These are phyloP conservation scores for Dimocarpus longan DNA, from an alignment of 345 rosid species.

Conservation along the genomic window DNA sequence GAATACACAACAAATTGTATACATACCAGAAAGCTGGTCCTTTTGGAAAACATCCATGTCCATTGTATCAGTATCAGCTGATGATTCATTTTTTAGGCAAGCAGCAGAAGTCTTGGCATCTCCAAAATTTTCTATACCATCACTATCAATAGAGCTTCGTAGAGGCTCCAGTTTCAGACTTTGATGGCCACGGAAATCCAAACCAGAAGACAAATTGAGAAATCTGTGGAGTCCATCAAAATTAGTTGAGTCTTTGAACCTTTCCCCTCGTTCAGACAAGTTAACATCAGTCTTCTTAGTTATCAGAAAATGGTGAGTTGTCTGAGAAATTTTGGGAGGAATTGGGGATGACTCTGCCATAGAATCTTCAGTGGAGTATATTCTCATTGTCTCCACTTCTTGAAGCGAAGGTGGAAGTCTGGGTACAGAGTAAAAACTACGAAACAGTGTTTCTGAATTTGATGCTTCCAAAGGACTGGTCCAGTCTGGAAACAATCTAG, in stretches of 20 bases:
- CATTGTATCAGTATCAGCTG: conserved; percentile 71
- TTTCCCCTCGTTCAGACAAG: conserved; percentile 43
- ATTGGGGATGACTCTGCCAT: conserved; percentile 30
- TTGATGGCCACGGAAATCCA: conserved; percentile 40
- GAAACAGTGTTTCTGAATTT: conserved; percentile 21
- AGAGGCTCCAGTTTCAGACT: conserved; percentile 56
- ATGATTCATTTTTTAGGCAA: conserved; percentile 53
- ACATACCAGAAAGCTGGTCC: conserved; percentile 50
- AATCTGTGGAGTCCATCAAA: conserved; percentile 49
- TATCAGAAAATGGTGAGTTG: conserved; percentile 40
- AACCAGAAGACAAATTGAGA: conserved; percentile 48
- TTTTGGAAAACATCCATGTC: conserved; percentile 57
- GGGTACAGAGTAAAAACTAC: conserved; percentile 32
- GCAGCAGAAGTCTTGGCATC: conserved; percentile 29
- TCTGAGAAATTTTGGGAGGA: conserved; percentile 39
- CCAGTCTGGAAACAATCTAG: conserved; percentile 28
- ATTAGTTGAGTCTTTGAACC: conserved; percentile 43
- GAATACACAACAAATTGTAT: background rate
- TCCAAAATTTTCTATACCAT: conserved; percentile 38
- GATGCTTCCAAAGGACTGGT: conserved; percentile 15
- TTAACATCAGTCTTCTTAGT: conserved; percentile 41
- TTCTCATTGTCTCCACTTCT: conserved; percentile 53
- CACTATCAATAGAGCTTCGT: conserved; percentile 56
- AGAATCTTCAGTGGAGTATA: conserved; percentile 48
- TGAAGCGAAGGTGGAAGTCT: conserved; percentile 26